Evolutionary conservation across 176 grass and related monocot species (phyloP), one percentile per base, ranked within the genome.

Genomic region (Triticum urartu): DNA sequence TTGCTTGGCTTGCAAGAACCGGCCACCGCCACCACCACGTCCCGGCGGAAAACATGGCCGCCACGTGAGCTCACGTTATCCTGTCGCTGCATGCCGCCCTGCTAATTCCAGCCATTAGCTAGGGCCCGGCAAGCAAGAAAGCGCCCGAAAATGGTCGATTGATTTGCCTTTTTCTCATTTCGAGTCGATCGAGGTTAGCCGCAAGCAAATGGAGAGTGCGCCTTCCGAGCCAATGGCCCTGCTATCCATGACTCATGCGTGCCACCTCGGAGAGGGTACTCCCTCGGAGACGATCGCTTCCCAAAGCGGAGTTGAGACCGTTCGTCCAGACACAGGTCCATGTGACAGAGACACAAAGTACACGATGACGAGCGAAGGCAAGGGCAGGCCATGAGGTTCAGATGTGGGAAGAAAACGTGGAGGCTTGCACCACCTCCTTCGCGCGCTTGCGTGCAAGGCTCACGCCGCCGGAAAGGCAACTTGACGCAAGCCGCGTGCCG

Each of bases 1-100:
- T 89, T 89, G 87, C 87, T 89, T 89, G 81, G 4, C 87, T 79
- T 79, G 87, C 82, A 85, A 89, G 76, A 80, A 56, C 11, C 43
- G 11, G 42, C 42, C 42, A 45, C 42, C 42, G 0, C 43, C 45
- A 15, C 15, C 45, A 60, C 11, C 18, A 9, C 6, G 17, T 89
- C 69, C 88, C 10, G 60, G 35, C 8, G 21, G 78, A 40, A 65
- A 85, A 81, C 68, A 35, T 45, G 39, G 70, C 15, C 2, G 72
- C 83, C 88, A 70, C 88, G 88, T 78, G 83, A 86, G 2, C 72
- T 78, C 79, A 20, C 52, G 72, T 64, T 78, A 34, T 47, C 83
- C 9, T 71, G 78, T 62, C 78, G 45, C 6, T 58, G 30, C 36
- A 38, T 38, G 39, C 21, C 1, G 22, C 60, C 15, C 21, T 39